Evolutionary conservation across 768 basidiomycete genomes (phyloP), one percentile per base, ranked within the genome.

Genomic region (Amanita rimosa): DNA sequence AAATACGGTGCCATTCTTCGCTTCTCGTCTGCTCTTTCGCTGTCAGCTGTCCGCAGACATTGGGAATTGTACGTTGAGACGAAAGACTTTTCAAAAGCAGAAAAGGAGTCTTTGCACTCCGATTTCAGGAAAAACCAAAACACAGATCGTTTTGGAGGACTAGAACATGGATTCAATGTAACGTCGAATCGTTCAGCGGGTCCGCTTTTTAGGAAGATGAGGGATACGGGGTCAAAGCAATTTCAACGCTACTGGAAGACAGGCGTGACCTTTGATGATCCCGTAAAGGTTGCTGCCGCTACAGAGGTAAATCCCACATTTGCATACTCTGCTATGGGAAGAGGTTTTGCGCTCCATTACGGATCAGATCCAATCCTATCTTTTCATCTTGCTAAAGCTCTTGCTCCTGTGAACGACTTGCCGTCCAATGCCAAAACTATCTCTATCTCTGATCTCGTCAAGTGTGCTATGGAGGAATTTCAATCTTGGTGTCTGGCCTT

Each of bases 271-370:
- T 59, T 62, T 27, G 43, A 55, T 13, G 49, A 54, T 16, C 39
- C 51, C 1, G 52, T 49, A 4, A 45, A 59, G 3, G 44, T 51
- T 22, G 39, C 54, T 3, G 43, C 53, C 4, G 61, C 65, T 1
- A 67, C 55, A 4, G 49, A 64, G 22, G 46, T 69, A 27, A 78
- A 78, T 52, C 75, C 75, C 2, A 72, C 71, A 0, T 75, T 75
- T 44, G 63, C 65, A 0, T 73, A 70, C 53, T 68, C 68, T 2
- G 55, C 60, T 6, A 58, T 55, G 13, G 72, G 73, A 7, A 57
- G 61, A 49, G 63, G 56, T 2, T 74, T 65, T 50, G 55, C 61
- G 14, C 62, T 73, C 1, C 72, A 76, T 46, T 70, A 74, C 51
- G 72, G 67, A 6, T 68, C 68, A 1, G 65, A 72, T 50, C 75